phyloP scores from a whole-genome alignment of 331 rosid species.

The Dryas integrifolia region DNA sequence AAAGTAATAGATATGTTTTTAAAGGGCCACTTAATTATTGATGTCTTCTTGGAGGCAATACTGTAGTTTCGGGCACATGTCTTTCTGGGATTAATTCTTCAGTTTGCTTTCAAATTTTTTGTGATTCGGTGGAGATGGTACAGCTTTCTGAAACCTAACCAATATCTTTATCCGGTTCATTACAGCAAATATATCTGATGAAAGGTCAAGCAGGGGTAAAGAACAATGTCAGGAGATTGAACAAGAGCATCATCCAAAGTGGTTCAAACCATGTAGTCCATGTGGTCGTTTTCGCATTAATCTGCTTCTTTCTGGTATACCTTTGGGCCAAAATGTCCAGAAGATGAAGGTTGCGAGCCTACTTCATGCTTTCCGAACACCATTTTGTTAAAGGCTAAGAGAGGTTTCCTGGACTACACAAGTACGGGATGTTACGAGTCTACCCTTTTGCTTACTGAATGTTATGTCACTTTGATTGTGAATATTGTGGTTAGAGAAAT shows the following conservation, averaged over 20 bases:
- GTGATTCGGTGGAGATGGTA: neutral
- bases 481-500: neutral
- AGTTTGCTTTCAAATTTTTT: neutral
- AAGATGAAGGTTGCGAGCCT: constrained; percentile 36
- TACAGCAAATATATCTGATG: constrained; percentile 65
- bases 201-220: constrained; percentile 64
- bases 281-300: constrained; percentile 61
- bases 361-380: neutral
- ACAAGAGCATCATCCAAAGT: constrained; percentile 69
- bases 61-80: neutral
- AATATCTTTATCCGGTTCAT: constrained; percentile 17
- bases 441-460: neutral
- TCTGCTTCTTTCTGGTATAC: constrained; percentile 63
- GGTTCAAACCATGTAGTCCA: constrained; percentile 80
- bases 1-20: neutral
- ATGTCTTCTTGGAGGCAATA: neutral
- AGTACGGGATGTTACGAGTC: neutral
- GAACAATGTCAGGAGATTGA: constrained; percentile 81
- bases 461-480: neutral
- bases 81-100: neutral
- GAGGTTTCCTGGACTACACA: constrained; percentile 18
- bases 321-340: constrained; percentile 70
- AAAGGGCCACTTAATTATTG: neutral
- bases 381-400: neutral
- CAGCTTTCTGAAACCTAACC: neutral